Evolutionary conservation across 2,329 filamentous ascomycete genomes (phyloP), one percentile per base, ranked within the genome.

Genomic region (Fusarium sp.): DNA sequence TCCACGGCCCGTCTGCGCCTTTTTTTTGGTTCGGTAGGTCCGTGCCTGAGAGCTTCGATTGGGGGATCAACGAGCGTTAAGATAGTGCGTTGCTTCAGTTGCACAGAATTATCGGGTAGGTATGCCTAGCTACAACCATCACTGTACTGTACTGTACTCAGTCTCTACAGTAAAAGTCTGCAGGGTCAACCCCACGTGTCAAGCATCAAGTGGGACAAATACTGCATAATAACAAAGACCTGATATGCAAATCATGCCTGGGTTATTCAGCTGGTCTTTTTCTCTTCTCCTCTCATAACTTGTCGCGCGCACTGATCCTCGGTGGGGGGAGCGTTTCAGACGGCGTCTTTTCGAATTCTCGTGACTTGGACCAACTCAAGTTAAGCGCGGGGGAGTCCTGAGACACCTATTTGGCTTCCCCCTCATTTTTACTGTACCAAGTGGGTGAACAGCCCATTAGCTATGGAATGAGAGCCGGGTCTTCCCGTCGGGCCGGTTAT

Each of bases 161-260:
- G 18, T 38, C 34, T 38, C 18, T 38, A 38, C 34, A n/a, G 34
- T 38, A 38, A 38, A 38, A 24, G 15, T n/a, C 20, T 18, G 15
- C n/a, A 41, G 15, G 20, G 41, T 41, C 24, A 18, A 22, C 10
- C 61, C 68, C 68, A 70, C 68, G 68, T 71, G 68, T 71, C 64
- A 44, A 69, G 40, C 59, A 54, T 57, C 68, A 69, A 71, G 68
- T 71, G 68, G 68, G 52, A 70, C 66, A 40, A 41, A 32, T 25
- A 43, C 25, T 57, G 67, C 67, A 64, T 49, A 48, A 70, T 62
- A 67, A 10, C 49, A 61, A 40, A 34, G 22, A 48, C 34, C 32
- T 52, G 30, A 46, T 67, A 66, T 66, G 63, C 62, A 67, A 66
- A 67, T 68, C 65, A 68, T 67, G 24, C 41, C 43, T 40, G 32